Percentiles rank a stretch among this genome's conserved stretches.
phyloP scores from a whole-genome alignment of 192 early-diverging fungal species.

The Mortierella claussenii region DNA sequence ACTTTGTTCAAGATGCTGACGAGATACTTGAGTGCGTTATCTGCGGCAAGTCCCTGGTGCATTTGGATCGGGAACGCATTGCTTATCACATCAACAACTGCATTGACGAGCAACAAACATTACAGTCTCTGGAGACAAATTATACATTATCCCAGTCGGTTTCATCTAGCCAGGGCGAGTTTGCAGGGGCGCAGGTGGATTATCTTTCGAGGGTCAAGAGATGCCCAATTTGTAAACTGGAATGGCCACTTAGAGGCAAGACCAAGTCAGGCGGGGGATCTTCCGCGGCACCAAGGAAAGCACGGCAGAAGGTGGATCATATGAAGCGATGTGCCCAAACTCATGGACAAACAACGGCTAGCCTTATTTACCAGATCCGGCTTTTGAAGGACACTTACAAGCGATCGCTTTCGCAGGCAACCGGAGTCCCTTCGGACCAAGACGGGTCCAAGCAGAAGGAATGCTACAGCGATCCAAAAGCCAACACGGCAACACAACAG shows the following conservation, averaged over 20 bases:
- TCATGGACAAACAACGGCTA: constrained; percentile 25
- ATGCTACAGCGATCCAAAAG: background rate
- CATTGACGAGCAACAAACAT: constrained; percentile 20
- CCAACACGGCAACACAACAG: too few species aligned
- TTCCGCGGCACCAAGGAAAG: constrained; percentile 4
- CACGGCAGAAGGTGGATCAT: constrained; percentile 37
- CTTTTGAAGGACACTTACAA: constrained; percentile 34
- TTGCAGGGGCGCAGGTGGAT: constrained; percentile 30
- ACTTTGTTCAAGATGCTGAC: background rate
- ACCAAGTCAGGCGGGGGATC: background rate
- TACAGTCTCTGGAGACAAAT: constrained; percentile 2
- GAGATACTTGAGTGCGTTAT: constrained; percentile 18
- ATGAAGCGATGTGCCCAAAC: constrained; percentile 35
- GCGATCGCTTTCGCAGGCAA: constrained; percentile 23
- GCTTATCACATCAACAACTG: constrained; percentile 42
- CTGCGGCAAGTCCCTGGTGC: constrained; percentile 26
- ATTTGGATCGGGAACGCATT: constrained; percentile 28
- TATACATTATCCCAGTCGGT: background rate
- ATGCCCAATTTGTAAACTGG: constrained; percentile 44
- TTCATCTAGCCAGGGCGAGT: constrained; percentile 4
- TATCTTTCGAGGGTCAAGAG: constrained; percentile 27
- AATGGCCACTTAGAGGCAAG: constrained; percentile 20
- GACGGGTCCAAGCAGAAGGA: background rate
- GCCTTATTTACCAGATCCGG: constrained; percentile 35
- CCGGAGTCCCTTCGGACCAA: constrained; percentile 1